Conservation (phyloP, 768 basidiomycete genomes). For the Hemileccinum rubropunctum region DNA sequence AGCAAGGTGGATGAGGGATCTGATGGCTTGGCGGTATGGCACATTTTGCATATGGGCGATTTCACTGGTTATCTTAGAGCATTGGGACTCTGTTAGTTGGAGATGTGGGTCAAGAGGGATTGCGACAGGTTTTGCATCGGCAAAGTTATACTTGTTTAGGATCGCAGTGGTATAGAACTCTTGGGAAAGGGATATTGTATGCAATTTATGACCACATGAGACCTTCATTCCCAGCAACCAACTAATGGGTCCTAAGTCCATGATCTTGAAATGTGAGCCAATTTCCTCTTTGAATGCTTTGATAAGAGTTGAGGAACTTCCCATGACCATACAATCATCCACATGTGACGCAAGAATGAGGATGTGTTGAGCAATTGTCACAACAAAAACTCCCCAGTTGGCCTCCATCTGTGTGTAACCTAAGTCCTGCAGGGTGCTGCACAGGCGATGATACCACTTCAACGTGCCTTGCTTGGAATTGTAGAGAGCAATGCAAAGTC, state of each 20-base stretch:
- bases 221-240: conserved; percentile 6
- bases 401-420: background rate
- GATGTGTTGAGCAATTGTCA: background rate
- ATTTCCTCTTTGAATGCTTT: conserved; percentile 1
- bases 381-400: conserved; percentile 1
- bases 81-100: background rate
- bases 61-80: background rate
- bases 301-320: background rate
- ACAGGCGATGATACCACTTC: conserved; percentile 4
- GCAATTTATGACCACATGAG: background rate
- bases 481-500: background rate
- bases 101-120: background rate
- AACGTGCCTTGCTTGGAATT: background rate
- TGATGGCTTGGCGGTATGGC: background rate
- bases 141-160: background rate
- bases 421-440: background rate
- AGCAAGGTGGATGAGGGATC: background rate
- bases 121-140: background rate
- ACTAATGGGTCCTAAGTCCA: background rate
- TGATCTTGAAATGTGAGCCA: background rate
- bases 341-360: background rate
- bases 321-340: background rate
- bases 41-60: background rate
- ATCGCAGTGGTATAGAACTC: background rate
- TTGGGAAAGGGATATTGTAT: background rate